phyloP scores from a whole-genome alignment of 2,329 filamentous ascomycete genomes.

The Cytospora mali region DNA sequence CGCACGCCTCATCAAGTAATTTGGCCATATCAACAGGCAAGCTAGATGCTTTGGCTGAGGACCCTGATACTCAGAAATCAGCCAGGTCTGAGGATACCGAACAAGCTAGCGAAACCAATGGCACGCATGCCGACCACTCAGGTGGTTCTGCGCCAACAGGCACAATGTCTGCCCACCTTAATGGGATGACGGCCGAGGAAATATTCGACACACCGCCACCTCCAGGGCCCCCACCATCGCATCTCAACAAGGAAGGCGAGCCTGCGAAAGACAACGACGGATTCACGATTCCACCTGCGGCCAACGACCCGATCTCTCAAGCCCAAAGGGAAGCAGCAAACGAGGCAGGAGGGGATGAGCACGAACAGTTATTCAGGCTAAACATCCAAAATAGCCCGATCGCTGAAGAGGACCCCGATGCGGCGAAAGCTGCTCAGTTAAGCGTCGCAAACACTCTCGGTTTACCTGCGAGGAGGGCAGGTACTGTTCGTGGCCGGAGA shows the following conservation, averaged over 20 bases:
- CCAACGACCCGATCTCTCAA: slow-evolving; percentile 68
- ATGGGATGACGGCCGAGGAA: slow-evolving; percentile 51
- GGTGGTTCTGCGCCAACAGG: slow-evolving; percentile 2
- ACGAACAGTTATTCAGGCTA: slow-evolving; percentile 73
- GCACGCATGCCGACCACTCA: slow-evolving; percentile 33
- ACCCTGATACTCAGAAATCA: slow-evolving; percentile 46
- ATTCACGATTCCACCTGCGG: slow-evolving; percentile 69
- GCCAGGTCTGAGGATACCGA: slow-evolving; percentile 27
- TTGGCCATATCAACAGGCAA: slow-evolving; percentile 56
- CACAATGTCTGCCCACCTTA: slow-evolving; percentile 43
- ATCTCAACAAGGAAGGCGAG: slow-evolving; percentile 41
- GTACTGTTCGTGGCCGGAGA: slow-evolving; percentile 82
- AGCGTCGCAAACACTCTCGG: slow-evolving; percentile 76
- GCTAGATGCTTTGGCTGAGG: slow-evolving; percentile 61
- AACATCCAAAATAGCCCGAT: slow-evolving; percentile 80
- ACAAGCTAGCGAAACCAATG: slow-evolving; percentile 20
- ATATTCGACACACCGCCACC: slow-evolving; percentile 56
- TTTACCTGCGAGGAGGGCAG: slow-evolving; percentile 68
- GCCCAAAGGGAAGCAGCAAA: slow-evolving; percentile 68
- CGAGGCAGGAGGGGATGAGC: slow-evolving; percentile 51
- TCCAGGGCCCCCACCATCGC: slow-evolving; percentile 53
- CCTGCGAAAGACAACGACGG: slow-evolving; percentile 72
- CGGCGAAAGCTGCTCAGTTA: slow-evolving; percentile 71
- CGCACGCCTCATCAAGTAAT: slow-evolving; percentile 62
- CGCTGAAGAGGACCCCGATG: slow-evolving; percentile 74